Conservation (phyloP, 179 eudicot species). For the Actinidia polygama region DNA sequence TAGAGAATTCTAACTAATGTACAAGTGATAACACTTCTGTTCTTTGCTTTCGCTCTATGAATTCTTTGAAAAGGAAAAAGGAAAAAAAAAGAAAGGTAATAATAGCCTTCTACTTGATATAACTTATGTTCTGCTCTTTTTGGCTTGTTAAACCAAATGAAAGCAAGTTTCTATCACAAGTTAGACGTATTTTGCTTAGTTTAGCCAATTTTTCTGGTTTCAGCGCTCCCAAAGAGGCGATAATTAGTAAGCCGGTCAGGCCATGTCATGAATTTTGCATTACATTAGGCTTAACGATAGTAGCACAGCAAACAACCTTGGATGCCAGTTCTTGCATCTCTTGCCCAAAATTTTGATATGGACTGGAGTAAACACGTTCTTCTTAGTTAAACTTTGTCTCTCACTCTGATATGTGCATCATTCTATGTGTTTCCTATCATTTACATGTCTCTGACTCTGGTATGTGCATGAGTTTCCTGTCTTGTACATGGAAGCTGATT, state of each 20-base stretch:
- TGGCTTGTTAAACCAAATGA: background rate
- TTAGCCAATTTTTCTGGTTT: background rate
- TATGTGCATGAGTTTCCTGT: background rate
- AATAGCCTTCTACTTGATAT: background rate
- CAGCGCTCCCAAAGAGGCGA: background rate
- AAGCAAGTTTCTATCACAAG: background rate
- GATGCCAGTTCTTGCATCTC: background rate
- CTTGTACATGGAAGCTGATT: background rate
- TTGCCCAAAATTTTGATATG: conserved; percentile 7
- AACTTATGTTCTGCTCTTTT: background rate
- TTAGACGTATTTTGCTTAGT: background rate
- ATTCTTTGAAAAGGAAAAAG: background rate
- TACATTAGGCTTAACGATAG: background rate
- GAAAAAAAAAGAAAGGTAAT: background rate
- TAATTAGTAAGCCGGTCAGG: conserved; percentile 2
- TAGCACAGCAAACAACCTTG: background rate
- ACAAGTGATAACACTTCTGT: conserved; percentile 1
- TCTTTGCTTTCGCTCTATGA: background rate
- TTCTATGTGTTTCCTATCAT: background rate
- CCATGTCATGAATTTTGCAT: background rate
- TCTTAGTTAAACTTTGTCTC: background rate
- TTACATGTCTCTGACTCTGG: too few relatives aligned
- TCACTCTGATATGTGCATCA: background rate
- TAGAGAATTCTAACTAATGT: background rate
- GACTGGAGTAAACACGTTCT: conserved; percentile 2